phyloP scores from a whole-genome alignment of 257 asterid genomes.

The Schizonepeta tenuifolia region DNA sequence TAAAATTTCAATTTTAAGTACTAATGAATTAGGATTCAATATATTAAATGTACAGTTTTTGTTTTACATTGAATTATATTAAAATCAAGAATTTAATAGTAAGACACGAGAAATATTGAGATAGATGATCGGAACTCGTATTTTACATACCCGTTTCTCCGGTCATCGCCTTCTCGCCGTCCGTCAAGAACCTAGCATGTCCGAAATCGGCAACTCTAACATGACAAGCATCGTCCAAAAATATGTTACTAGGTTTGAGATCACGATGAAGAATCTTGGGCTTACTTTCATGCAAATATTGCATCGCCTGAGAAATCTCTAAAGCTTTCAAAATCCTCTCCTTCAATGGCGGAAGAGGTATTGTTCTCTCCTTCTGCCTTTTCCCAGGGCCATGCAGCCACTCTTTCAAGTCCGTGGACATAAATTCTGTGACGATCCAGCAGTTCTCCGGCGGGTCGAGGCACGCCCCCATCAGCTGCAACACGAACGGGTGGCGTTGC shows the following conservation, averaged over 20 bases:
- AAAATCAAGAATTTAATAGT: too few species aligned
- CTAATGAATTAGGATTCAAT: too few species aligned
- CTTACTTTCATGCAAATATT: constrained; percentile 64
- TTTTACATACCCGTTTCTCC: constrained; percentile 67
- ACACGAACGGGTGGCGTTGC: constrained; percentile 76
- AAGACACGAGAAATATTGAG: too few species aligned
- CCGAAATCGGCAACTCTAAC: constrained; percentile 83
- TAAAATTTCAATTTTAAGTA: too few species aligned
- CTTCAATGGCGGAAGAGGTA: constrained; percentile 54
- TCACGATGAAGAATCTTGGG: constrained; percentile 79
- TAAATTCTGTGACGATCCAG: constrained; percentile 73
- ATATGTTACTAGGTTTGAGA: constrained; percentile 73
- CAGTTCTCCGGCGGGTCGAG: constrained; percentile 64
- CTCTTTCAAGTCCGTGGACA: constrained; percentile 50
- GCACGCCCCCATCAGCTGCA: constrained; percentile 76
- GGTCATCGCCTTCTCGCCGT: constrained; percentile 74
- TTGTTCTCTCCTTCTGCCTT: constrained; percentile 49
- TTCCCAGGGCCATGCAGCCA: constrained; percentile 81
- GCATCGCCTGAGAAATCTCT: constrained; percentile 85
- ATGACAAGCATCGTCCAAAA: constrained; percentile 64
- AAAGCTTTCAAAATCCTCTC: constrained; percentile 60
- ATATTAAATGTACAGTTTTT: too few species aligned
- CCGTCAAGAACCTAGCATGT: constrained; percentile 70
- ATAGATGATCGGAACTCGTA: too few species aligned
- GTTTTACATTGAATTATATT: too few species aligned